Evolutionary conservation across 768 basidiomycete genomes (phyloP).

Genomic region (Calocybe gangraenosa): DNA sequence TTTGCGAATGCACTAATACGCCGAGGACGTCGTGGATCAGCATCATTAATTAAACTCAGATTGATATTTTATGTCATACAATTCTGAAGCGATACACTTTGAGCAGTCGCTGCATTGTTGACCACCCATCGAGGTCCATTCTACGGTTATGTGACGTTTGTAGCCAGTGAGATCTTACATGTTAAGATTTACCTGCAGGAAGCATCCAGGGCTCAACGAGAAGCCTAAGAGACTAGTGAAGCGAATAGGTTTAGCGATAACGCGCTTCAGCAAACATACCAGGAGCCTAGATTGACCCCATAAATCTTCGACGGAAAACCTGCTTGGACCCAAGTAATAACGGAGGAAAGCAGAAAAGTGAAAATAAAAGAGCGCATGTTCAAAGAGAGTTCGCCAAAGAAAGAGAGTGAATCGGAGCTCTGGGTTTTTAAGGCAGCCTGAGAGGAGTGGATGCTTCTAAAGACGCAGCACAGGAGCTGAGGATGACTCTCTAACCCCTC

Average conservation of each 20-base stretch:
- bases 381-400: neutral
- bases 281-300: conserved; percentile 30
- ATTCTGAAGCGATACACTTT: conserved; percentile 64
- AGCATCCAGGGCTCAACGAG: conserved; percentile 83
- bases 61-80: conserved; percentile 33
- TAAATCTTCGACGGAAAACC: conserved; percentile 23
- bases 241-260: neutral
- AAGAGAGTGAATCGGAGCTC: neutral
- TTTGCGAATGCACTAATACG: conserved; percentile 50
- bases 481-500: neutral
- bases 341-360: conserved; percentile 6
- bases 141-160: conserved; percentile 25
- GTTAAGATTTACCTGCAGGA: conserved; percentile 43
- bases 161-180: neutral
- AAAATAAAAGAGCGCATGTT: conserved; percentile 3
- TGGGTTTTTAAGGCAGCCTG: conserved; percentile 1
- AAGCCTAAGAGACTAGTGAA: conserved; percentile 42
- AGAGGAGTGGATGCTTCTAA: neutral
- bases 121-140: conserved; percentile 75
- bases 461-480: conserved; percentile 1
- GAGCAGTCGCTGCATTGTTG: conserved; percentile 55
- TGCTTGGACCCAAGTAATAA: conserved; percentile 13
- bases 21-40: neutral
- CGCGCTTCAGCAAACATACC: conserved; percentile 23
- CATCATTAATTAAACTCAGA: neutral